A percentile compares a stretch with the other conserved stretches of the same genome.
Evolutionary conservation across 139 green algal species (phyloP).

Genomic region (Picochlorum sp.): DNA sequence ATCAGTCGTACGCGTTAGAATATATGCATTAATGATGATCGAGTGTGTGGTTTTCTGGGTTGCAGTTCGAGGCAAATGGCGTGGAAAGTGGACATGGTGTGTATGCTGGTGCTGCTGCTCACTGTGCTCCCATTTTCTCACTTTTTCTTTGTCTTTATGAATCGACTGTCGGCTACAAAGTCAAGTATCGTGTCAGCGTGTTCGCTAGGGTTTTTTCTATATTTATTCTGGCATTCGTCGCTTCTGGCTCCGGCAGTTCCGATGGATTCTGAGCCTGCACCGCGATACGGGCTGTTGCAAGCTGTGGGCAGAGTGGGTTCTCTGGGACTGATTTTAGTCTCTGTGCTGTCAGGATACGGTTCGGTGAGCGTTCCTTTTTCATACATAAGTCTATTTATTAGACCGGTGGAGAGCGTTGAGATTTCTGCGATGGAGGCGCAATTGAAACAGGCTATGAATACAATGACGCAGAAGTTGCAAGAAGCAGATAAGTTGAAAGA

Average conservation of each 20-base stretch:
- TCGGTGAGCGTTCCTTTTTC: slow-evolving; percentile 82
- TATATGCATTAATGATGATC: not conserved
- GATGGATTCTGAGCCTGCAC: not conserved
- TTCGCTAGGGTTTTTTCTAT: not conserved
- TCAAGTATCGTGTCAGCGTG: slow-evolving; percentile 10
- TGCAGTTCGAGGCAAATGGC: not conserved
- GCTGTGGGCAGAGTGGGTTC: slow-evolving; percentile 75
- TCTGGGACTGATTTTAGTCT: slow-evolving; percentile 83
- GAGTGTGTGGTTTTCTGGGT: not conserved
- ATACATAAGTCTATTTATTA: slow-evolving; percentile 84
- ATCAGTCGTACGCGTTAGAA: too few species aligned
- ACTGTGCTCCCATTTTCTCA: slow-evolving; percentile 76
- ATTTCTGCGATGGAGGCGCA: slow-evolving; percentile 70
- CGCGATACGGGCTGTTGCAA: slow-evolving; percentile 20
- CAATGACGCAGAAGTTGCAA: slow-evolving; percentile 49
- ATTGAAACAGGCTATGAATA: slow-evolving; percentile 43
- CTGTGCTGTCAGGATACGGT: slow-evolving; percentile 83
- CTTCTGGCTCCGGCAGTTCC: slow-evolving; percentile 4
- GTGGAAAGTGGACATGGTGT: slow-evolving; percentile 68
- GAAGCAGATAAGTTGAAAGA: slow-evolving; percentile 30
- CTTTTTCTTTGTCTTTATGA: slow-evolving; percentile 39
- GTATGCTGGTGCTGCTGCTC: slow-evolving; percentile 71
- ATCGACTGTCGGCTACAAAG: slow-evolving; percentile 7
- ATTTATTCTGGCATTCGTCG: not conserved
- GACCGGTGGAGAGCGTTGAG: slow-evolving; percentile 63